phyloP scores from a whole-genome alignment of 495 filamentous ascomycete genomes.

The Hyphodiscus hymeniophilus region DNA sequence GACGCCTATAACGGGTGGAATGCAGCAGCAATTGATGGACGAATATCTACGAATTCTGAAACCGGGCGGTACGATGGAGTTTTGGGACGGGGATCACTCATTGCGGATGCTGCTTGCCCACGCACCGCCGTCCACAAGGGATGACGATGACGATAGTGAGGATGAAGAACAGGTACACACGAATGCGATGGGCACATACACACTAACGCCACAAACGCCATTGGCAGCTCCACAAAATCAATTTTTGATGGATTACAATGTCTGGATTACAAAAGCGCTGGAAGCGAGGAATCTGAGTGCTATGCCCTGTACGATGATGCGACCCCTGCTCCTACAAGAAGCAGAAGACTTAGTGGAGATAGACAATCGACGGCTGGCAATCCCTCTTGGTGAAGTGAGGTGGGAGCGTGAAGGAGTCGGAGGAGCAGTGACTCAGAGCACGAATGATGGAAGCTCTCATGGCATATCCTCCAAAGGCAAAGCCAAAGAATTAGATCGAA shows the following conservation, averaged over 20 bases:
- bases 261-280: slow-evolving; percentile 69
- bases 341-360: slow-evolving; percentile 60
- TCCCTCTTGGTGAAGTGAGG: slow-evolving; percentile 77
- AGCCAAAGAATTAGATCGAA: slow-evolving; percentile 25
- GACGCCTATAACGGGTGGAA: slow-evolving; percentile 44
- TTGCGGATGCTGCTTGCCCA: slow-evolving; percentile 71
- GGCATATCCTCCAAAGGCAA: slow-evolving; percentile 22
- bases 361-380: slow-evolving; percentile 67
- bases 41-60: slow-evolving; percentile 72
- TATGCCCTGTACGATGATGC: slow-evolving; percentile 72
- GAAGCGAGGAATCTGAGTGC: slow-evolving; percentile 61
- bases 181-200: slow-evolving; percentile 65
- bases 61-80: slow-evolving; percentile 72
- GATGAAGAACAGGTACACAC: slow-evolving; percentile 54
- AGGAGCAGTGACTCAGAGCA: slow-evolving; percentile 39
- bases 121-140: slow-evolving; percentile 44
- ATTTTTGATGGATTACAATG: slow-evolving; percentile 77
- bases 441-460: slow-evolving; percentile 9
- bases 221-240: slow-evolving; percentile 71
- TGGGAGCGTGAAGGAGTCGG: slow-evolving; percentile 77
- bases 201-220: slow-evolving; percentile 73
- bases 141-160: slow-evolving; percentile 22
- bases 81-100: slow-evolving; percentile 78
- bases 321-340: slow-evolving; percentile 72
- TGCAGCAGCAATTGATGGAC: slow-evolving; percentile 57